Base-by-base conservation (phyloP, 257 asterid species). In the Leptodermis oblonga region DNA sequence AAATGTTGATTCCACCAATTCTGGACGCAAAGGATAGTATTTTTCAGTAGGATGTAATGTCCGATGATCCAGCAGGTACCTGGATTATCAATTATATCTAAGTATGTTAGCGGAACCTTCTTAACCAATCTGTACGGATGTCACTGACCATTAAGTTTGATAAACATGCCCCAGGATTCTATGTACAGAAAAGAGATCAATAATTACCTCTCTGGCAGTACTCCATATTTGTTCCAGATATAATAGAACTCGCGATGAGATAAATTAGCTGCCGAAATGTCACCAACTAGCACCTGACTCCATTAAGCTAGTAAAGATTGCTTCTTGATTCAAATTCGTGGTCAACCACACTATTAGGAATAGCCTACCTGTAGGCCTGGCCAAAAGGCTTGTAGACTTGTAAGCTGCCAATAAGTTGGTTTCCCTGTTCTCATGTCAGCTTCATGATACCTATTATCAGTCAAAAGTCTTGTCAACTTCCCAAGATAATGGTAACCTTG, bases 301-400 rank as follows among this genome's bases (percentile, higher is more conserved):
- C 73, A 82, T 58, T 28, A 20, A 58, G 60, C 31, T 67, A 73
- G 69, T 48, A 39, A 77, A 77, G 74, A 70, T 67, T 68, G 73
- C 54, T 45, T 61, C 65, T 71, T 70, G 41, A 58, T 18, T 13
- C 67, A 56, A 56, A 55, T 28, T 49, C 33, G 62, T 22, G 23
- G 22, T n/a, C 54, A 39, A 14, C n/a, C 9, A 22, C 15, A 7
- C 34, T 54, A 26, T 66, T 20, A 51, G 42, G 41, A 28, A 15
- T 31, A 68, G 34, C 62, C 58, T 67, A 87, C 98, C 94, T 93
- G 99, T 69, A 93, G 85, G 69, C 97, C 97, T 10, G 99, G 99
- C 97, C 99, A 93, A 79, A 93, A 93, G 73, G 99, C 99, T 81
- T 90, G 99, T 67, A 93, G 96, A 83, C 99, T 93, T 12, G 97